A percentile compares a stretch with the other conserved stretches of the same genome.
Conservation (phyloP, 306 rosid genomes). For the Notholithocarpus densiflorus region DNA sequence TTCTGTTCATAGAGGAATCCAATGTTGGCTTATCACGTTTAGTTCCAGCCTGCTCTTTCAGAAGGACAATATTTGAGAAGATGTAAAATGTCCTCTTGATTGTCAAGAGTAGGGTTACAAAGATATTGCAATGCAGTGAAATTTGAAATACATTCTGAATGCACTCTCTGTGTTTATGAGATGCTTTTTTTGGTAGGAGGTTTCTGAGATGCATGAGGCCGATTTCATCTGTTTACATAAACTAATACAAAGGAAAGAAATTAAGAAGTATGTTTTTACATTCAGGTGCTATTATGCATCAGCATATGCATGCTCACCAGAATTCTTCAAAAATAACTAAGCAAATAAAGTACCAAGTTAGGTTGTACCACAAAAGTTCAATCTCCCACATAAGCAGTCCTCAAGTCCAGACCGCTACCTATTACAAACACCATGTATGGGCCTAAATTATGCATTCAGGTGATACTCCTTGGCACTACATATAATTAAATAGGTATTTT, state of each 20-base stretch:
- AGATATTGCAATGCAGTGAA: background rate
- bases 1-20: slow-evolving; percentile 60
- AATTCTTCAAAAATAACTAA: background rate
- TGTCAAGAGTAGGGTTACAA: background rate
- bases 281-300: background rate
- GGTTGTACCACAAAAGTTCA: background rate
- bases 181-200: background rate
- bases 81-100: slow-evolving; percentile 14
- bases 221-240: background rate
- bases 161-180: background rate
- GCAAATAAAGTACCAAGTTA: background rate
- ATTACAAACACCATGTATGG: too few species aligned
- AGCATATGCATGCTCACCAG: background rate
- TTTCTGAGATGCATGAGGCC: background rate
- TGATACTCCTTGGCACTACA: too few species aligned
- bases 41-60: slow-evolving; percentile 77
- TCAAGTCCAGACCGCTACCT: too few species aligned
- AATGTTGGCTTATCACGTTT: slow-evolving; percentile 68
- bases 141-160: background rate
- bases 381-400: too few species aligned
- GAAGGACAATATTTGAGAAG: slow-evolving; percentile 16
- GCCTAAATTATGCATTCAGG: too few species aligned
- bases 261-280: background rate
- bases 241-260: background rate
- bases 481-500: too few species aligned